These are phyloP conservation scores for Fusarium austroafricanum DNA, from an alignment of 2,329 filamentous ascomycete genomes.

Conservation along the genomic window DNA sequence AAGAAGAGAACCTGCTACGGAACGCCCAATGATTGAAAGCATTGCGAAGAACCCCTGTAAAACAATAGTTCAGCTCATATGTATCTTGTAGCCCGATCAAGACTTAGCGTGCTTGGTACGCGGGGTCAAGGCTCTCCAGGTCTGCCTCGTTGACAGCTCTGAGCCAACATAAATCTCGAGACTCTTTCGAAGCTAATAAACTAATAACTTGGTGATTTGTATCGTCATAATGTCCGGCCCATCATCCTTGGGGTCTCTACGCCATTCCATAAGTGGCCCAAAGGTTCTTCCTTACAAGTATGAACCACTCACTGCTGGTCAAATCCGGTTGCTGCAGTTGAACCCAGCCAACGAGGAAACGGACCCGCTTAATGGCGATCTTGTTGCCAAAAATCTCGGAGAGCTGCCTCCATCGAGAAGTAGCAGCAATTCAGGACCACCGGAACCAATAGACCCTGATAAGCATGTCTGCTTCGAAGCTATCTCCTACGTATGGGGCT, in stretches of 20 bases:
- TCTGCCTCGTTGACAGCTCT: too few species aligned
- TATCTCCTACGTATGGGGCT: constrained; percentile 21
- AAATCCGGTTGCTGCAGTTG: constrained; percentile 1
- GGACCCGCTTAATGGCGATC: neutral
- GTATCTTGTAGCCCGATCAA: too few species aligned
- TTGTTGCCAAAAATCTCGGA: neutral
- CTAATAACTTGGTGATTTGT: too few species aligned
- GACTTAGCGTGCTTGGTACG: too few species aligned
- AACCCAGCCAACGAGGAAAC: neutral
- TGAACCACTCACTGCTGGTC: neutral
- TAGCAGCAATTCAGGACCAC: neutral
- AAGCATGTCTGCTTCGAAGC: constrained; percentile 7
- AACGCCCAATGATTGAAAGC: too few species aligned
- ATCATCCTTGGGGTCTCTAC: fast-evolving
- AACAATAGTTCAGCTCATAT: too few species aligned
- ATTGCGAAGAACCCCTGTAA: too few species aligned
- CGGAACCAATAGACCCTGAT: neutral
- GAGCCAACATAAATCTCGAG: too few species aligned
- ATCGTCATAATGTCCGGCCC: neutral
- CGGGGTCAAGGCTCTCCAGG: too few species aligned
- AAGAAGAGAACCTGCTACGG: too few species aligned
- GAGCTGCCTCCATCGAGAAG: neutral
- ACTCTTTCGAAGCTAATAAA: too few species aligned
- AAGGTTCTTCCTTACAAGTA: neutral
- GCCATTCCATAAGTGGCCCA: fast-evolving